Evolutionary conservation across 78 protist genomes (phyloP), one percentile per base, ranked within the genome.

Genomic region (Dictyostelium intermedium): DNA sequence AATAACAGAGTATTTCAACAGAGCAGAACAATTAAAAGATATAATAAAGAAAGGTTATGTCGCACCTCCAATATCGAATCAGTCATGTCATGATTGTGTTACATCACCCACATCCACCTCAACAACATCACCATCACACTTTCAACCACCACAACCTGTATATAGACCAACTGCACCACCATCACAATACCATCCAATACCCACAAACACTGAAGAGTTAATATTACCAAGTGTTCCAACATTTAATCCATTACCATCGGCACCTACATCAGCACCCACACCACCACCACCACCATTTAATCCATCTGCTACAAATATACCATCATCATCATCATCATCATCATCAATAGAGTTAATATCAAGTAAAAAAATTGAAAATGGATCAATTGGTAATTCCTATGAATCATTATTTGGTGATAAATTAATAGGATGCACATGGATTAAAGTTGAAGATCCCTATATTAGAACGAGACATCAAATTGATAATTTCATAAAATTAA

Each of bases 401-500:
- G 94, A 89, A 43, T 10, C 81, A 69, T 35, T 89, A 11, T 89
- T 89, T 89, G 94, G 94, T 7, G 34, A 63, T 32, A 35, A 45
- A 18, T 72, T 72, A 72, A 25, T 30, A 20, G 35, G 32, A 13
- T 3, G 43, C 9, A 34, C 37, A 34, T 72, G 79, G 79, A 72
- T 72, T 34, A 72, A 32, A 32, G 82, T 89, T n/a, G 87, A 80
- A 30, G 94, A 89, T 69, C 94, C 94, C 32, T 89, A 89, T 34
- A 89, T 89, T 66, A 78, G 94, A 78, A 14, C 82, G 2, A 78
- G 78, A 50, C 94, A 89, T 80, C 94, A 89, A 70, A 45, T 60
- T 34, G 94, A 89, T 43, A 89, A 89, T 50, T 45, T 89, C 3
- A 20, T 89, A 41, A 14, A 78, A 35, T 74, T 89, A 20, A 41